These are phyloP conservation scores for Rubroboletus pulcherrimus DNA, from an alignment of 768 basidiomycete species.

Conservation along the genomic window DNA sequence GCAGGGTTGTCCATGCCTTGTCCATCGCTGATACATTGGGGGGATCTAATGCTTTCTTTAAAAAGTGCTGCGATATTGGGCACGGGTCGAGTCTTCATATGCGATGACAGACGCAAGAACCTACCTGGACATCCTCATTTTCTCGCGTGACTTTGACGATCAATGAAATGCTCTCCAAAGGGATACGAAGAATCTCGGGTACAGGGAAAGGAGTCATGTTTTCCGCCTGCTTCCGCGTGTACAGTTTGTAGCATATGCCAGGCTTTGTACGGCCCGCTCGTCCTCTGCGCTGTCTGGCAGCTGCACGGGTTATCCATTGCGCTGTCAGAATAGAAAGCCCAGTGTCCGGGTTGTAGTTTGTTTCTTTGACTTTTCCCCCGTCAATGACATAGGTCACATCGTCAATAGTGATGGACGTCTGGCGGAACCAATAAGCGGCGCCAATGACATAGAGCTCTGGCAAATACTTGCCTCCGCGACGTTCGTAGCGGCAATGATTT, in stretches of 20 bases:
- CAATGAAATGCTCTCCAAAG: conserved; percentile 77
- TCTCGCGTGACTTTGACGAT: conserved; percentile 78
- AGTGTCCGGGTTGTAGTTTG: conserved; percentile 61
- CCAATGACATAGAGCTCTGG: no score
- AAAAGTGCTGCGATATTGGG: conserved; percentile 45
- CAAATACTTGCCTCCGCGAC: conserved; percentile 68
- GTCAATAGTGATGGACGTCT: conserved; percentile 91
- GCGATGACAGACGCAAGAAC: conserved; percentile 11
- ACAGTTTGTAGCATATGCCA: conserved; percentile 85
- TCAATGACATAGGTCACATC: conserved; percentile 86
- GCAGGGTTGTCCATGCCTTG: conserved; percentile 66
- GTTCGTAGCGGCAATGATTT: conserved; percentile 87
- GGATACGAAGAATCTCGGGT: conserved; percentile 86
- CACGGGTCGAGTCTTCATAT: neutral
- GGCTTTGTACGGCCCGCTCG: conserved; percentile 85
- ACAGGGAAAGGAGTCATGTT: conserved; percentile 69
- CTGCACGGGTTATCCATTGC: conserved; percentile 73
- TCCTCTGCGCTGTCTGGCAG: conserved; percentile 80
- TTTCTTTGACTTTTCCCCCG: conserved; percentile 83
- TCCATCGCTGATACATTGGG: conserved; percentile 75
- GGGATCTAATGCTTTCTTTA: conserved; percentile 78
- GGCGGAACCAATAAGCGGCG: neutral
- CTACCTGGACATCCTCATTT: conserved; percentile 72
- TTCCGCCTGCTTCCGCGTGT: conserved; percentile 67
- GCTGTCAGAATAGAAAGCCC: conserved; percentile 77